phyloP scores from a whole-genome alignment of 2,329 filamentous ascomycete genomes.

The Exophiala alcalophila region DNA sequence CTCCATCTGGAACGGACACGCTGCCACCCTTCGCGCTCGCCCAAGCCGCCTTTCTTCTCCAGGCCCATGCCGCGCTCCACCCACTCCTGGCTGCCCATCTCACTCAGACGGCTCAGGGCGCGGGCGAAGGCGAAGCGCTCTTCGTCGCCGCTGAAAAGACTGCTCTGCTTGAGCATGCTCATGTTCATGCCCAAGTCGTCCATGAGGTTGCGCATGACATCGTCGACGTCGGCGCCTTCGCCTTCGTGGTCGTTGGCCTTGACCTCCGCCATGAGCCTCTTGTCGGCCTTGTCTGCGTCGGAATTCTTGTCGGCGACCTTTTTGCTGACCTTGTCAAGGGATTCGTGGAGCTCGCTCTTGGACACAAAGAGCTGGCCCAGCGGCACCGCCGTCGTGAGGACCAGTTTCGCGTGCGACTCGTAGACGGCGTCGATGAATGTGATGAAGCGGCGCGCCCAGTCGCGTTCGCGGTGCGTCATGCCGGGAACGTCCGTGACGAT shows the following conservation, averaged over 20 bases:
- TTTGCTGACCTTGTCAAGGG: slow-evolving; percentile 44
- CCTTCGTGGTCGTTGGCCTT: slow-evolving; percentile 38
- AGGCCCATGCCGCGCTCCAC: slow-evolving; percentile 70
- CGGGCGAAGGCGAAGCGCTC: slow-evolving; percentile 94
- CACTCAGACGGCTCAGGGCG: slow-evolving; percentile 75
- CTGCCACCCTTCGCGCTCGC: slow-evolving; percentile 49
- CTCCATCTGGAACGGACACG: slow-evolving; percentile 49
- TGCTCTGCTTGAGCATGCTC: slow-evolving; percentile 76
- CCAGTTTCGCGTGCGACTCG: slow-evolving; percentile 87
- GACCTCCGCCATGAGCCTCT: slow-evolving; percentile 40
- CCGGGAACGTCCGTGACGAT: slow-evolving; percentile 86
- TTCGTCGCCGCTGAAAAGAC: slow-evolving; percentile 89
- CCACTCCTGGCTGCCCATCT: slow-evolving; percentile 96
- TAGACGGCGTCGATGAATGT: slow-evolving; percentile 98
- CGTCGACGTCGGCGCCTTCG: slow-evolving; percentile 56
- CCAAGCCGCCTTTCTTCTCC: slow-evolving; percentile 42
- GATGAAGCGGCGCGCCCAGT: slow-evolving; percentile 89
- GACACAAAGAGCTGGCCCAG: slow-evolving; percentile 83
- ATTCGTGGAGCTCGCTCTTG: slow-evolving; percentile 63
- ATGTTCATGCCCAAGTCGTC: slow-evolving; percentile 85
- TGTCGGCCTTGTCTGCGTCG: slow-evolving; percentile 29
- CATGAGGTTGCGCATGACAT: slow-evolving; percentile 75
- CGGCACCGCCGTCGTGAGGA: slow-evolving; percentile 84
- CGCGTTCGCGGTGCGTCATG: slow-evolving; percentile 82
- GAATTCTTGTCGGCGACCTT: slow-evolving; percentile 30